phyloP scores from a whole-genome alignment of 140 eudicot genomes.

The Senecio squalidus region DNA sequence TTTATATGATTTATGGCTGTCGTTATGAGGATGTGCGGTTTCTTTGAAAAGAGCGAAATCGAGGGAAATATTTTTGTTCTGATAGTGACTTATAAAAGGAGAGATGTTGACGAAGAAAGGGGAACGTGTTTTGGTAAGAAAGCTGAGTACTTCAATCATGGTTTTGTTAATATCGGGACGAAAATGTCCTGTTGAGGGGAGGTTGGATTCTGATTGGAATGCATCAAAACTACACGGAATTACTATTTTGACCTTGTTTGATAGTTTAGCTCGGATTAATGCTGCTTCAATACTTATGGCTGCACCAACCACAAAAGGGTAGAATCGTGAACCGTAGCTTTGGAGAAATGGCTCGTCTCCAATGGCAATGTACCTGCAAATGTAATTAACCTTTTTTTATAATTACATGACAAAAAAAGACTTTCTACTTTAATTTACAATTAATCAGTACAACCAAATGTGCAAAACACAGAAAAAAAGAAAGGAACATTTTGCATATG shows the following conservation, averaged over 20 bases:
- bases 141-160: slow-evolving; percentile 65
- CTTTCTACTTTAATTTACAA: neutral
- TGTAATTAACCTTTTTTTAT: neutral
- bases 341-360: slow-evolving; percentile 88
- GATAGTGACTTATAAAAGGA: slow-evolving; percentile 62
- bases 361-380: slow-evolving; percentile 68
- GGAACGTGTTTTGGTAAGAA: slow-evolving; percentile 57
- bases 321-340: slow-evolving; percentile 56
- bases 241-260: slow-evolving; percentile 54
- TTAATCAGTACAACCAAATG: neutral
- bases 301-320: slow-evolving; percentile 78
- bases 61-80: slow-evolving; percentile 68
- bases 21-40: slow-evolving; percentile 59
- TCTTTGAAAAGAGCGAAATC: slow-evolving; percentile 65
- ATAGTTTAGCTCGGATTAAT: slow-evolving; percentile 57
- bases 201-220: slow-evolving; percentile 57
- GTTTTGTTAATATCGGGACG: slow-evolving; percentile 74
- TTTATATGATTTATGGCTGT: slow-evolving; percentile 48
- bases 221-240: slow-evolving; percentile 84
- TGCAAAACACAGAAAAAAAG: neutral
- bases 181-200: slow-evolving; percentile 67
- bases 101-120: slow-evolving; percentile 74
- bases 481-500: neutral
- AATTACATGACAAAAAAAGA: neutral
- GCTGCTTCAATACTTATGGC: slow-evolving; percentile 82